These are phyloP conservation scores for Flaveria trinervia DNA, from an alignment of 129 eudicot genomes.

Conservation along the genomic window DNA sequence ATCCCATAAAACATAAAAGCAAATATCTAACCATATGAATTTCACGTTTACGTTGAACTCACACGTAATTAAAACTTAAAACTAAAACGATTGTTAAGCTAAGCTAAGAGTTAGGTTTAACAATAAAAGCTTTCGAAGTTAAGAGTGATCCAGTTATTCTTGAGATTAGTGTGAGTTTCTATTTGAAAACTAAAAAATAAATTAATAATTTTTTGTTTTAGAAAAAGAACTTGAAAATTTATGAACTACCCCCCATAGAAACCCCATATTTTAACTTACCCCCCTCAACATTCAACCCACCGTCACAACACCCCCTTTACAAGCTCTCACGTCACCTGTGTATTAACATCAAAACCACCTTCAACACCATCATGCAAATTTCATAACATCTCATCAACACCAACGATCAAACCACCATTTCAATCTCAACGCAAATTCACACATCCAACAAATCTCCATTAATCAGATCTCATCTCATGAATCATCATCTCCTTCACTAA, in stretches of 20 bases:
- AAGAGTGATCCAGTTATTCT: no score
- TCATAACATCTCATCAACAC: slow-evolving; percentile 16
- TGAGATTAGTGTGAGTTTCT: no score
- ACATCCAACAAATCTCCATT: neutral
- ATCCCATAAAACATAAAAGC: no score
- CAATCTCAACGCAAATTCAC: slow-evolving; percentile 15
- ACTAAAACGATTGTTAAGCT: no score
- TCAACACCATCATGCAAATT: slow-evolving; percentile 30
- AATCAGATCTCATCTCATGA: slow-evolving; percentile 19
- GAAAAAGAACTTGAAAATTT: neutral
- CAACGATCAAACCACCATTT: slow-evolving; percentile 14
- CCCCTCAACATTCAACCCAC: neutral
- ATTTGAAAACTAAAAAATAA: no score
- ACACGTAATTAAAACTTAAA: no score
- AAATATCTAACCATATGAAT: no score
- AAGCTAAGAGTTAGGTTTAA: no score
- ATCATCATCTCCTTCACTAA: neutral
- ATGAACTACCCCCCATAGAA: neutral
- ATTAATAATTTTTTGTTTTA: no score
- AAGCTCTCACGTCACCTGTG: neutral
- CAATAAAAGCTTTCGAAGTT: no score
- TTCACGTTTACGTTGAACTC: no score
- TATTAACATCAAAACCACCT: neutral
- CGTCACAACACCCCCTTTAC: neutral
- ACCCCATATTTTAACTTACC: neutral